Evolutionary conservation across 73 alveolate genomes (phyloP).

Genomic region (Stentor coeruleus): DNA sequence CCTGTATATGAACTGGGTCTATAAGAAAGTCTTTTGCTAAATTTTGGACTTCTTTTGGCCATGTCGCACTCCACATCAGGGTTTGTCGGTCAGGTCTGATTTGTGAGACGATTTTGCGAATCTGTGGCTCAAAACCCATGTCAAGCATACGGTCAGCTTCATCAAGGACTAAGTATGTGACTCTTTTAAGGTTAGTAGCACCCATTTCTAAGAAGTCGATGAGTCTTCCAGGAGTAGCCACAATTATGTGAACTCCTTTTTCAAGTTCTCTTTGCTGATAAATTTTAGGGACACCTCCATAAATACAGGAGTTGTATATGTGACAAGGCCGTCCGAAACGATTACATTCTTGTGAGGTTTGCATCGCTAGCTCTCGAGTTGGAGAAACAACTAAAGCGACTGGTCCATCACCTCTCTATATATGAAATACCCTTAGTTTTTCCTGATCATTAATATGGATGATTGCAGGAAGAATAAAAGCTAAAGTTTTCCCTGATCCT

Average conservation of each 20-base stretch:
- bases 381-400: slow-evolving; percentile 93
- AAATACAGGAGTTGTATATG: slow-evolving; percentile 68
- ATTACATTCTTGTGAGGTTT: slow-evolving; percentile 45
- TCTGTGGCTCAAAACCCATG: slow-evolving; percentile 84
- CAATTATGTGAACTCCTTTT: slow-evolving; percentile 89
- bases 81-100: slow-evolving; percentile 81
- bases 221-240: slow-evolving; percentile 98
- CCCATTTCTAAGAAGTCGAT: slow-evolving; percentile 88
- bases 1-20: slow-evolving; percentile 61
- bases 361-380: slow-evolving; percentile 91
- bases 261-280: slow-evolving; percentile 52
- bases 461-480: slow-evolving; percentile 85
- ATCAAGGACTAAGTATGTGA: slow-evolving; percentile 88
- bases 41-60: slow-evolving; percentile 80
- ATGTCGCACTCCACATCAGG: slow-evolving; percentile 84
- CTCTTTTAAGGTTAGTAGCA: slow-evolving; percentile 74
- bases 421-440: slow-evolving; percentile 35
- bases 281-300: slow-evolving; percentile 90
- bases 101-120: slow-evolving; percentile 51
- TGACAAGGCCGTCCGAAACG: slow-evolving; percentile 57
- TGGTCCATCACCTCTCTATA: slow-evolving; percentile 86
- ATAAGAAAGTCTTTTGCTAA: slow-evolving; percentile 61
- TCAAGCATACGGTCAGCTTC: slow-evolving; percentile 96
- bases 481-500: slow-evolving; percentile 95
- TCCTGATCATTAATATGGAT: slow-evolving; percentile 83